phyloP scores from a whole-genome alignment of 73 alveolate genomes.

The Blepharisma japonicum region DNA sequence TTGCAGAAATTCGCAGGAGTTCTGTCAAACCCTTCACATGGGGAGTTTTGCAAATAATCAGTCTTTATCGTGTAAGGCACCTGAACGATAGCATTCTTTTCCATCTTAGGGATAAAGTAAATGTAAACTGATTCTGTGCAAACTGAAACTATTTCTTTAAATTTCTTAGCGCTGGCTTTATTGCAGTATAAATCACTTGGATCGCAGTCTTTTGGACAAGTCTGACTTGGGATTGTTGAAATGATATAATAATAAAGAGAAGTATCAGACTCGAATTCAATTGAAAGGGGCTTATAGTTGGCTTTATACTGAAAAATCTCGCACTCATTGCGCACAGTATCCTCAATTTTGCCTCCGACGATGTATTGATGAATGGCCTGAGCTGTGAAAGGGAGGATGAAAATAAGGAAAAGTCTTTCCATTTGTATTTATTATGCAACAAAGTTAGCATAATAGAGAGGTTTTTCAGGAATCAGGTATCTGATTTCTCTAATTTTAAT shows the following conservation, averaged over 20 bases:
- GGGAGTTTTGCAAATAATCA: background rate
- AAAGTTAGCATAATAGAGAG: background rate
- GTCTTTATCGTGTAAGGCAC: background rate
- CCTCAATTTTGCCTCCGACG: too few species aligned
- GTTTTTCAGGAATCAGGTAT: background rate
- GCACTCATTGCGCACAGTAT: too few species aligned
- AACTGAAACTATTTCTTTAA: constrained; percentile 4
- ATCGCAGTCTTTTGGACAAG: background rate
- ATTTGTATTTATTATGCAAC: background rate
- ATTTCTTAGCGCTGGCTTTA: background rate
- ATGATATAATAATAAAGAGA: too few species aligned
- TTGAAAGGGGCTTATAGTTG: too few species aligned
- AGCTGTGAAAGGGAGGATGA: too few species aligned
- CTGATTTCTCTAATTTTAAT: too few species aligned
- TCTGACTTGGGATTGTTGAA: too few species aligned
- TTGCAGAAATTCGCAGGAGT: constrained; percentile 23
- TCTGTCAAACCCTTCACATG: constrained; percentile 8
- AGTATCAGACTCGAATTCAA: too few species aligned
- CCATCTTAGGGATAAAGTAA: background rate
- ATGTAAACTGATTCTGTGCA: background rate
- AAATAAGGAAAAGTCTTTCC: too few species aligned
- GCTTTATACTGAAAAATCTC: too few species aligned
- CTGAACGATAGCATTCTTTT: background rate
- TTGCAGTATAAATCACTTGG: background rate
- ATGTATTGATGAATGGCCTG: too few species aligned